Evolutionary conservation across 2,329 filamentous ascomycete genomes (phyloP).

Genomic region (Apiospora koreana): DNA sequence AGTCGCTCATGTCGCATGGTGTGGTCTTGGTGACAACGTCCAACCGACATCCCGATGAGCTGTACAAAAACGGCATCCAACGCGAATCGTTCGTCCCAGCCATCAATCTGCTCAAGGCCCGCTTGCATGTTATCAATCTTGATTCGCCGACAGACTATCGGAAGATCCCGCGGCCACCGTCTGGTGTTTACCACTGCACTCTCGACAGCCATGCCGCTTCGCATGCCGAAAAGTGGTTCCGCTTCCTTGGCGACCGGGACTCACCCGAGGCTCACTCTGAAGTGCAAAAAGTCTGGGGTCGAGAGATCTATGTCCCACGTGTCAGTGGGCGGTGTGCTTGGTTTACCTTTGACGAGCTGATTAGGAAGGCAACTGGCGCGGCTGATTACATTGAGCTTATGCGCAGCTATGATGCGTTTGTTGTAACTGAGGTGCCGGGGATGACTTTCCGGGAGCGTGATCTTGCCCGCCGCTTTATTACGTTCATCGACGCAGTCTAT

Average conservation of each 20-base stretch:
- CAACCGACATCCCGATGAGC: slow-evolving; percentile 92
- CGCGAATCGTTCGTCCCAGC: slow-evolving; percentile 93
- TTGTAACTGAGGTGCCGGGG: slow-evolving; percentile 86
- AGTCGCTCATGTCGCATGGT: slow-evolving; percentile 93
- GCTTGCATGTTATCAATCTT: slow-evolving; percentile 87
- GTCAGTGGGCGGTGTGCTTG: slow-evolving; percentile 86
- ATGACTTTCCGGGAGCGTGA: slow-evolving; percentile 89
- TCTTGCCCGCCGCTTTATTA: slow-evolving; percentile 90
- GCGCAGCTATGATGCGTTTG: slow-evolving; percentile 86
- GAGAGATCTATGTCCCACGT: slow-evolving; percentile 82
- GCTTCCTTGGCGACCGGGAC: slow-evolving; percentile 84
- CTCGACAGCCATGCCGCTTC: slow-evolving; percentile 74
- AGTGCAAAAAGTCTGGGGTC: slow-evolving; percentile 86
- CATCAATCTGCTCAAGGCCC: slow-evolving; percentile 84
- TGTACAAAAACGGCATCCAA: slow-evolving; percentile 98
- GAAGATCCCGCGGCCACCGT: slow-evolving; percentile 90
- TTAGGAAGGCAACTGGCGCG: slow-evolving; percentile 83
- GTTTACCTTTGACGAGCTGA: slow-evolving; percentile 92
- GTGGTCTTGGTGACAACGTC: slow-evolving; percentile 95
- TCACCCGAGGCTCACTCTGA: slow-evolving; percentile 74
- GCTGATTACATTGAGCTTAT: slow-evolving; percentile 95
- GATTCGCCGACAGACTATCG: slow-evolving; percentile 96
- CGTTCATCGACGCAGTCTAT: slow-evolving; percentile 95
- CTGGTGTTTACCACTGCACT: slow-evolving; percentile 90
- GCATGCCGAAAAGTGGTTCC: slow-evolving; percentile 94